These are phyloP conservation scores for Ambrosiella xylebori DNA, from an alignment of 2,329 filamentous ascomycete species.

Conservation along the genomic window DNA sequence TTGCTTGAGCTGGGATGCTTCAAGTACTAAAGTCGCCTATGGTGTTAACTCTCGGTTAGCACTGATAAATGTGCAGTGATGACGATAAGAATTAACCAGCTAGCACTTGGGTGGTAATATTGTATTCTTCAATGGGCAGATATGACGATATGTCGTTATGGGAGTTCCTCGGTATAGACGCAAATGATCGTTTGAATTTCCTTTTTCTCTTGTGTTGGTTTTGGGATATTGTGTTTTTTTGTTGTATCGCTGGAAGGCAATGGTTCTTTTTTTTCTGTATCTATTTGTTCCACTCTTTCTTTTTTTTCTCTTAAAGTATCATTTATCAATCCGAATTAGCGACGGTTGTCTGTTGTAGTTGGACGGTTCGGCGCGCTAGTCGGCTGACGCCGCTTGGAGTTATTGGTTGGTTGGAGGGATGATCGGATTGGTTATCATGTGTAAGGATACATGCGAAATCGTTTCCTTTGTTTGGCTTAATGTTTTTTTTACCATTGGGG, in stretches of 20 bases:
- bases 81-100: not conserved
- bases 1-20: constrained; percentile 44
- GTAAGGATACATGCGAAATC: not conserved
- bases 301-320: not conserved
- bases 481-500: not conserved
- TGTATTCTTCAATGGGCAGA: not conserved
- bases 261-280: not conserved
- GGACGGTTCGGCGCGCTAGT: too few relatives aligned
- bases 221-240: not conserved
- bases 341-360: too few relatives aligned
- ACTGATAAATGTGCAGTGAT: constrained; percentile 30
- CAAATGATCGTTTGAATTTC: not conserved
- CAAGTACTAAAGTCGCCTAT: constrained; percentile 45
- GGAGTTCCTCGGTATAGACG: constrained; percentile 6
- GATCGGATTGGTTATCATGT: not conserved
- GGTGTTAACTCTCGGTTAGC: constrained; percentile 42
- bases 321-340: not conserved
- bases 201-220: not conserved
- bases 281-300: not conserved
- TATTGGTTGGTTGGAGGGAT: constrained; percentile 4
- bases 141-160: constrained; percentile 2
- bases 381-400: not conserved
- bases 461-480: constrained; percentile 5
- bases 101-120: not conserved
- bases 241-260: not conserved